These are phyloP conservation scores for Talaromyces trachyspermus DNA, from an alignment of 495 filamentous ascomycete genomes.

Conservation along the genomic window DNA sequence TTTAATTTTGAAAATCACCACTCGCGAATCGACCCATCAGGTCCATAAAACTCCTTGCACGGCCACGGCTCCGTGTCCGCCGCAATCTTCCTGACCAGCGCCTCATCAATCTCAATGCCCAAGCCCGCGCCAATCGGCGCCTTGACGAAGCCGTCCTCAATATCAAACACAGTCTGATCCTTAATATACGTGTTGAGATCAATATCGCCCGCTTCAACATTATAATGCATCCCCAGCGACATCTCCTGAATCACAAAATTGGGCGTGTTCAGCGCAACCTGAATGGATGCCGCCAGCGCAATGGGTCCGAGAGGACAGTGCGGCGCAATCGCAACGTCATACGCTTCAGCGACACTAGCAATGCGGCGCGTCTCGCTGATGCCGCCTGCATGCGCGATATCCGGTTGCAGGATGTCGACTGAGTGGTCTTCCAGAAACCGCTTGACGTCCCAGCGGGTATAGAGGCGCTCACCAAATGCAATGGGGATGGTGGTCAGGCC, in stretches of 20 bases:
- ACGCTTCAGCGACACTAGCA: slow-evolving; percentile 66
- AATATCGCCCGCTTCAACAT: slow-evolving; percentile 47
- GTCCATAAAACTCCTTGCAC: slow-evolving; percentile 57
- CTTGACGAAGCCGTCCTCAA: slow-evolving; percentile 61
- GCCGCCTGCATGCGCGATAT: slow-evolving; percentile 69
- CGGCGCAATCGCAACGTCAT: slow-evolving; percentile 70
- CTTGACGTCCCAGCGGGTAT: slow-evolving; percentile 69
- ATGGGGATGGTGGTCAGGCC: slow-evolving; percentile 58
- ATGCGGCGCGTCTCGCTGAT: slow-evolving; percentile 68
- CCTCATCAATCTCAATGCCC: slow-evolving; percentile 72
- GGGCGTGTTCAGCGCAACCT: slow-evolving; percentile 53
- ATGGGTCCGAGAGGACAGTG: slow-evolving; percentile 75
- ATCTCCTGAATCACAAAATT: slow-evolving; percentile 82
- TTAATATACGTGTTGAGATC: slow-evolving; percentile 64
- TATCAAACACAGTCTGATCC: slow-evolving; percentile 53
- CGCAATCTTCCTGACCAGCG: slow-evolving; percentile 47
- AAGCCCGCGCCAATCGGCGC: slow-evolving; percentile 55
- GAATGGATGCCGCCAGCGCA: slow-evolving; percentile 65
- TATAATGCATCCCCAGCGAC: slow-evolving; percentile 75
- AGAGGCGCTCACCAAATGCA: slow-evolving; percentile 68
- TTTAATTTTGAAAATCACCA: slow-evolving; percentile 43
- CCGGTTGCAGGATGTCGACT: slow-evolving; percentile 70
- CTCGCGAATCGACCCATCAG: slow-evolving; percentile 64
- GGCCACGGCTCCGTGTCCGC: slow-evolving; percentile 47
- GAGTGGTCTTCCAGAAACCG: slow-evolving; percentile 61